Percentiles rank a stretch among this genome's conserved stretches.
Conservation (phyloP, 495 filamentous ascomycete species). For the Xylaria palmicola region DNA sequence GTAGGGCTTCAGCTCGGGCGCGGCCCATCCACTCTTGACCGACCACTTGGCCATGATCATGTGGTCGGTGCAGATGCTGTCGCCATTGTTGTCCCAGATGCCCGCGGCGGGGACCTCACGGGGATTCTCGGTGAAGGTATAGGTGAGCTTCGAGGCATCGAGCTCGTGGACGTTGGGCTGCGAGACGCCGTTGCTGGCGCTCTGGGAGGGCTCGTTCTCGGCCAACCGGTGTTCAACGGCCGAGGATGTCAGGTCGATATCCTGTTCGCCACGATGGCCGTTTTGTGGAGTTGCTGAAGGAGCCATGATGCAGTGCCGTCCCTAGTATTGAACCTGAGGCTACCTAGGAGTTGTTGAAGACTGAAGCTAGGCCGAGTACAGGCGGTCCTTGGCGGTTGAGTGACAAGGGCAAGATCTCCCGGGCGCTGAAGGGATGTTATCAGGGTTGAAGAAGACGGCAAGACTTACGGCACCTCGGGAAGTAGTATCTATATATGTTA, state of each 20-base stretch:
- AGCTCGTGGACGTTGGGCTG: slow-evolving; percentile 44
- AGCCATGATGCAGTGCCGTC: slow-evolving; percentile 29
- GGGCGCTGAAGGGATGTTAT: neutral
- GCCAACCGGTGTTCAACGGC: slow-evolving; percentile 42
- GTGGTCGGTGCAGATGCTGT: slow-evolving; percentile 79
- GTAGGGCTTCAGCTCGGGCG: slow-evolving; percentile 76
- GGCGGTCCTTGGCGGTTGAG: neutral
- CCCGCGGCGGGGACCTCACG: slow-evolving; percentile 66
- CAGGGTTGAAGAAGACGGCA: neutral
- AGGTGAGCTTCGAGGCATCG: slow-evolving; percentile 70
- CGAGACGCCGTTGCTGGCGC: slow-evolving; percentile 23
- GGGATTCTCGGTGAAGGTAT: slow-evolving; percentile 64
- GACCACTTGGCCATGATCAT: slow-evolving; percentile 82
- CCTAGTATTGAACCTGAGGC: too few species aligned
- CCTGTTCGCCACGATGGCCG: slow-evolving; percentile 31
- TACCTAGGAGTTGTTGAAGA: neutral
- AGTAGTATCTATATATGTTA: slow-evolving; percentile 12
- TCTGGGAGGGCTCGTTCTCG: slow-evolving; percentile 26
- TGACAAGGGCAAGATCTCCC: neutral
- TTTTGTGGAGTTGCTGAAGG: slow-evolving; percentile 24
- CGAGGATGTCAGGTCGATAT: slow-evolving; percentile 42
- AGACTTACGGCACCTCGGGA: neutral
- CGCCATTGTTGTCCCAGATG: slow-evolving; percentile 37
- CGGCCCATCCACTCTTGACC: slow-evolving; percentile 64
- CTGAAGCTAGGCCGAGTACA: neutral